A percentile compares a stretch with the other conserved stretches of the same genome.
Evolutionary conservation across 1,284 basidiomycete genomes (phyloP).

Genomic region (Phenoliferia sp.): DNA sequence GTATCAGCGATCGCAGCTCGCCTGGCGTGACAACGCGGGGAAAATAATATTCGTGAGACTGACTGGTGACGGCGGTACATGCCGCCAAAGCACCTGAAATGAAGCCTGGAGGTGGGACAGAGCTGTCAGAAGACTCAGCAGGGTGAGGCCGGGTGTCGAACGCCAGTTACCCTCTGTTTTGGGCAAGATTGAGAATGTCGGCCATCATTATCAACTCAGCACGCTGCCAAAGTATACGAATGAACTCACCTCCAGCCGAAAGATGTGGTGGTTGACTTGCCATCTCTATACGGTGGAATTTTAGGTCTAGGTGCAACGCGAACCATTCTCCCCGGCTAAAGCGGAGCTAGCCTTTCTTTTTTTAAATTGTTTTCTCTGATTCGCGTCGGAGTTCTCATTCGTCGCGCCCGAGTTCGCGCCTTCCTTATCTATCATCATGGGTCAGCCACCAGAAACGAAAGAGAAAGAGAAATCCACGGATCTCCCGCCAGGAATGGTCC

Average conservation of each 20-base stretch:
- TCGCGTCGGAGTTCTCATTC: too few relatives aligned
- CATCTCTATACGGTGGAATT: too few relatives aligned
- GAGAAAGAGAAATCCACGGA: not conserved
- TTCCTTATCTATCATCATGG: too few relatives aligned
- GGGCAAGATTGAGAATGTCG: not conserved
- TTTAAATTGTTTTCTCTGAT: not conserved
- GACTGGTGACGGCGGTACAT: conserved; percentile 64
- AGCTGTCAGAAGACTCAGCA: not conserved
- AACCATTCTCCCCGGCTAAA: too few relatives aligned
- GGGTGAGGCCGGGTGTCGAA: not conserved
- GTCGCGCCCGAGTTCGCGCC: too few relatives aligned
- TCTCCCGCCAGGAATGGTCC: conserved; percentile 57
- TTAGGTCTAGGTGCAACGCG: too few relatives aligned
- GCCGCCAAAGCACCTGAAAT: conserved; percentile 81
- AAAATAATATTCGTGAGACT: not conserved
- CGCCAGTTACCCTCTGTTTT: not conserved
- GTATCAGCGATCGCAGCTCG: too few relatives aligned
- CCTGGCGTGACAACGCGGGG: not conserved
- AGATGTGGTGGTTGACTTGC: not conserved
- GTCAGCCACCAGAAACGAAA: not conserved
- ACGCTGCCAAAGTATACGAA: too few relatives aligned
- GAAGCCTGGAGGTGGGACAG: conserved; percentile 52
- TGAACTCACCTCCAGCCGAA: not conserved
- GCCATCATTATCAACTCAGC: not conserved
- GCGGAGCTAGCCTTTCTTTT: not conserved